A percentile compares a stretch with the other conserved stretches of the same genome.
Evolutionary conservation across 2,329 filamentous ascomycete genomes (phyloP).

Genomic region (Hysterium pulicare): DNA sequence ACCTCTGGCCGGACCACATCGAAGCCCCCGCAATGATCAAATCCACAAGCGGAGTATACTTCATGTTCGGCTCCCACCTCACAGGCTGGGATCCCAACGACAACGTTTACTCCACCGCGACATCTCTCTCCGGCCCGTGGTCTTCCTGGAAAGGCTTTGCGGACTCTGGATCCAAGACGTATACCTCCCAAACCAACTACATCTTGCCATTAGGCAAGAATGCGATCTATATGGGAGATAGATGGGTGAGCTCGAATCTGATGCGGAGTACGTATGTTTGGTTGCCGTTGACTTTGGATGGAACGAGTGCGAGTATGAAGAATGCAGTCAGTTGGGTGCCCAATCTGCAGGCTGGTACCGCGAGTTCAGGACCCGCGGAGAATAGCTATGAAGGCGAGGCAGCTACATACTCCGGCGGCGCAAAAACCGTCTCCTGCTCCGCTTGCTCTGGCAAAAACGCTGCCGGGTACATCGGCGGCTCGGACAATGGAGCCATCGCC

Average conservation of each 20-base stretch:
- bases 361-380: constrained; percentile 45
- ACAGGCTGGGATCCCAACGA: constrained; percentile 58
- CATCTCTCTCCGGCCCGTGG: constrained; percentile 59
- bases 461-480: constrained; percentile 47
- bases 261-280: constrained; percentile 62
- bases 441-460: constrained; percentile 50
- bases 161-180: constrained; percentile 56
- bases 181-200: constrained; percentile 59
- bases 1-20: constrained; percentile 53
- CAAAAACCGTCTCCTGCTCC: constrained; percentile 47
- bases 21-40: constrained; percentile 65
- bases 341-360: constrained; percentile 43
- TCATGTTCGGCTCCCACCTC: constrained; percentile 58
- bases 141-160: constrained; percentile 59
- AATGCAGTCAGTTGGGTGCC: constrained; percentile 57
- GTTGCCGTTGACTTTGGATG: constrained; percentile 57
- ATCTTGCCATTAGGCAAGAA: constrained; percentile 48
- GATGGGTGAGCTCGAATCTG: constrained; percentile 61
- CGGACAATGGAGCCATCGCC: constrained; percentile 49
- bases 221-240: constrained; percentile 64
- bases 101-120: constrained; percentile 61
- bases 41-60: constrained; percentile 58
- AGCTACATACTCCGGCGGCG: constrained; percentile 44
- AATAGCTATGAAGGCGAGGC: constrained; percentile 53
- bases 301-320: constrained; percentile 48